Evolutionary conservation across 2,329 filamentous ascomycete genomes (phyloP), one percentile per base, ranked within the genome.

Genomic region (Aspergillus unguis): DNA sequence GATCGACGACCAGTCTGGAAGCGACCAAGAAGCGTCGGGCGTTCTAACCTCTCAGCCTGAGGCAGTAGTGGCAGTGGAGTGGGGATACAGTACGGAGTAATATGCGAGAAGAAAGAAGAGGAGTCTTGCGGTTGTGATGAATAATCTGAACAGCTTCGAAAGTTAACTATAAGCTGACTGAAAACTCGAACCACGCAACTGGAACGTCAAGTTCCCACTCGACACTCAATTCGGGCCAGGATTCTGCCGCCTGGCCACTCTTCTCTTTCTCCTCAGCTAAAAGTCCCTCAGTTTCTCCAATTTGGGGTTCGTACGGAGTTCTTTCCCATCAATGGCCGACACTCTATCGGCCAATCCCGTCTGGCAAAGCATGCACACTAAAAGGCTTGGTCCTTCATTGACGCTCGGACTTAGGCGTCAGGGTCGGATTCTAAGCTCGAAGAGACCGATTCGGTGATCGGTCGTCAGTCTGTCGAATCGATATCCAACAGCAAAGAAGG

Each of bases 311-410:
- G 7, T n/a, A 38, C 35, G 25, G 23, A n/a, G 36, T 38, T 38
- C n/a, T 23, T 38, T 23, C 8, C n/a, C 36, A 38, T 25, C 8
- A n/a, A 25, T 38, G 36, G 36, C 36, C 17, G 36, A 6, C 5
- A 23, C 33, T 36, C n/a, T 36, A n/a, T 44, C 41, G 17, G 27
- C 36, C 45, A 48, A 48, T 41, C 36, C 36, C 23, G 25, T 32
- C 11, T 6, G n/a, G 3, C 26, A 40, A 6, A 37, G 38, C 38
- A n/a, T 36, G 8, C 47, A 10, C 47, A 37, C 47, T 44, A 49
- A 49, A 49, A 49, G 38, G 47, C 47, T 49, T 49, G 43, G 47
- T 42, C 38, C 38, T 42, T 46, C 29, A 26, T 48, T 11, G 45
- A 42, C 25, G 37, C 28, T 40, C 26, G 33, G 44, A 45, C 32